Percentiles rank a stretch among this genome's conserved stretches.
phyloP scores from a whole-genome alignment of 805 yeast species.

The Starmerella potacharoeniae region DNA sequence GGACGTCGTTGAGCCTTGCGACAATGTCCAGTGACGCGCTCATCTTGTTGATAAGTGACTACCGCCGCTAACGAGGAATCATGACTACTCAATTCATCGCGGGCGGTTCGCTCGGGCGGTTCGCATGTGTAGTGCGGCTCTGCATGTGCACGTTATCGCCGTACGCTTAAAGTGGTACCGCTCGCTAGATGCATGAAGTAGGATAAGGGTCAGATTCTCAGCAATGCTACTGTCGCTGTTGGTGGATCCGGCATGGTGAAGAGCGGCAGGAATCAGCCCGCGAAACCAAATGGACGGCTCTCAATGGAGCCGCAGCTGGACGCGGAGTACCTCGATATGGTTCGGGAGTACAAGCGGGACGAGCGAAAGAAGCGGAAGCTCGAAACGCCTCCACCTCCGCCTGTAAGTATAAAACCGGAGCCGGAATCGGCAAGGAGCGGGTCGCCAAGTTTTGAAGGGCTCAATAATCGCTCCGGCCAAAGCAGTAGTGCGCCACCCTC shows the following conservation, averaged over 20 bases:
- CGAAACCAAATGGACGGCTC: background rate
- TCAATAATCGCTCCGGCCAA: background rate
- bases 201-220: background rate
- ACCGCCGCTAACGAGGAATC: too few relatives aligned
- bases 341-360: constrained; percentile 11
- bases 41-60: background rate
- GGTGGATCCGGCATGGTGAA: background rate
- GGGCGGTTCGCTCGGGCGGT: background rate
- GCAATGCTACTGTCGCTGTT: background rate
- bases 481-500: background rate
- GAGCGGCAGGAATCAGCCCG: background rate
- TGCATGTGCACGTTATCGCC: background rate
- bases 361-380: constrained; percentile 6
- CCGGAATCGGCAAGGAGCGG: background rate
- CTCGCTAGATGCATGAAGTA: background rate
- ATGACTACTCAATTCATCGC: too few relatives aligned
- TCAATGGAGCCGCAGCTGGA: constrained; percentile 4
- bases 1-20: constrained; percentile 14
- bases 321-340: constrained; percentile 15
- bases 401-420: background rate
- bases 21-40: constrained; percentile 16
- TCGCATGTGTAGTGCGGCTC: too few relatives aligned
- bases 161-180: background rate
- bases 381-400: background rate
- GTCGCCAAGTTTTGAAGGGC: background rate